These are phyloP conservation scores for Rhodotorula glutinis DNA, from an alignment of 1,284 basidiomycete species.

Conservation along the genomic window DNA sequence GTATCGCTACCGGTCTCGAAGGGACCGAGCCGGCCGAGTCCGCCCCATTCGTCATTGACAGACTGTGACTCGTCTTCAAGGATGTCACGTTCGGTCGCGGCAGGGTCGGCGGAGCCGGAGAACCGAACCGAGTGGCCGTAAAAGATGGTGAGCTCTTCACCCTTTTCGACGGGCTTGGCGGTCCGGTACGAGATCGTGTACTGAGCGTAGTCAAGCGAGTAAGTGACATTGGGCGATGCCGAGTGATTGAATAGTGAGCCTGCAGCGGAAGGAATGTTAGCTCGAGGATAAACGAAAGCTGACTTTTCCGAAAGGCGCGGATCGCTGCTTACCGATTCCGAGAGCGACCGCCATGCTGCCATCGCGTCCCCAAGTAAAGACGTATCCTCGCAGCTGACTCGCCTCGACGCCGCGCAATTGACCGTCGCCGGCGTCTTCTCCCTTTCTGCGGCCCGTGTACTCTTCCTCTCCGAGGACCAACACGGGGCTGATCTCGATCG, in stretches of 20 bases:
- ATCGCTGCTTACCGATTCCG: constrained; percentile 65
- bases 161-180: constrained; percentile 55
- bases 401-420: constrained; percentile 51
- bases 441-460: constrained; percentile 51
- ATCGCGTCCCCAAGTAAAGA: constrained; percentile 67
- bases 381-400: constrained; percentile 77
- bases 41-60: constrained; percentile 28
- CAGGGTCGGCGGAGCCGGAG: constrained; percentile 5
- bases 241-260: constrained; percentile 80
- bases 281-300: no score
- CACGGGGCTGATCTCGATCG: constrained; percentile 83
- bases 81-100: background rate
- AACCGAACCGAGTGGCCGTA: constrained; percentile 57
- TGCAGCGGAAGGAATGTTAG: constrained; percentile 47
- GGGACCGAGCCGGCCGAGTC: constrained; percentile 15
- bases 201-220: constrained; percentile 53
- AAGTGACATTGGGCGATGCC: constrained; percentile 65
- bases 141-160: constrained; percentile 75
- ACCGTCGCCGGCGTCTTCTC: constrained; percentile 52
- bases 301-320: no score
- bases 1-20: background rate
- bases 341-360: constrained; percentile 81
- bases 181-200: constrained; percentile 69
- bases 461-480: constrained; percentile 69
- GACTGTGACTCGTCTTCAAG: constrained; percentile 23